Evolutionary conservation across 768 basidiomycete species (phyloP), one percentile per base, ranked within the genome.

Genomic region (Cyclocybe cylindracea): DNA sequence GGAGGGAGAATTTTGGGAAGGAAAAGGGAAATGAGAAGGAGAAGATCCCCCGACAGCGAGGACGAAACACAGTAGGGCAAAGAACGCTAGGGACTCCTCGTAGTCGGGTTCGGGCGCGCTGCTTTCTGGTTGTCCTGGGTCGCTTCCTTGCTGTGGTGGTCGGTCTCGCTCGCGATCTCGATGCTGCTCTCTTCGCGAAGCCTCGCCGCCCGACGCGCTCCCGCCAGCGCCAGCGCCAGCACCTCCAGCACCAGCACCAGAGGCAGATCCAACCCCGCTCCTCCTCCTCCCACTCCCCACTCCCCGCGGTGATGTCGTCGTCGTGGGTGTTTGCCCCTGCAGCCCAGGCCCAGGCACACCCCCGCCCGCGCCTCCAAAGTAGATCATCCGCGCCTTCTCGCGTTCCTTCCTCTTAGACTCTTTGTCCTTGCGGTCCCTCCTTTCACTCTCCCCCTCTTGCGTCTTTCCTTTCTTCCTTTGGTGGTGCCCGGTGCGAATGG

Each of bases 11-110:
- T n/a, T n/a, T n/a, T n/a, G n/a, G n/a, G 39, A 18, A 18, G 49
- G 11, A 39, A 35, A 48, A 39, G 42, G 7, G 13, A 2, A 11
- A 8, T 9, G 14, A 45, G 48, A n/a, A 18, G 57, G 55, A 13
- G 61, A 57, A 8, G 61, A 35, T 0, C 79, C 78, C 29, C 85
- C 87, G 46, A 88, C 62, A 1, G 87, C 86, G 36, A 87, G 76
- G 2, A 78, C 73, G 1, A 80, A 82, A 44, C 80, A 79, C 39
- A 80, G 75, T 2, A 79, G 72, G 0, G 84, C 80, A 54, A 88
- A 89, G 60, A 88, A 79, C 7, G 75, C 67, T 56, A 80, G 53
- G 16, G 62, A 58, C 31, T 34, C 34, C 9, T 51, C 55, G n/a
- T n/a, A n/a, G n/a, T 24, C 24, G 24, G 24, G 24, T 24, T 24